Conservation (phyloP, 1,139 yeast species). For the Hansenula sp. region DNA sequence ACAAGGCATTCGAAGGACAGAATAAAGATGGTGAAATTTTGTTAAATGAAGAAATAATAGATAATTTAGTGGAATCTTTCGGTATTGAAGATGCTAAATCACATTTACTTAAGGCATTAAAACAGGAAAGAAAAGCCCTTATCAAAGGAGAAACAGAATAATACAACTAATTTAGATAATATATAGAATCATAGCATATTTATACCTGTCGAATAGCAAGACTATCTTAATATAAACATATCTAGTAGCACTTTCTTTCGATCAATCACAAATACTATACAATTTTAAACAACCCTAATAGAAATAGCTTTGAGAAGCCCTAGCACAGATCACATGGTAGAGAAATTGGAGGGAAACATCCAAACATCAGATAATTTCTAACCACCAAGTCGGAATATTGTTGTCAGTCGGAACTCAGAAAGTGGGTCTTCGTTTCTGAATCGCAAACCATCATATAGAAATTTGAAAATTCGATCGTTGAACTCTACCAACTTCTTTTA, state of each 20-base stretch:
- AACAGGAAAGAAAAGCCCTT: conserved; percentile 40
- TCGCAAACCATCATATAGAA: background rate
- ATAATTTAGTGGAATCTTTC: conserved; percentile 27
- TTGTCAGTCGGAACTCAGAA: background rate
- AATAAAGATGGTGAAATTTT: conserved; percentile 23
- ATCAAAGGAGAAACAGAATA: background rate
- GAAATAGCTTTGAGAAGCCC: conserved; percentile 1
- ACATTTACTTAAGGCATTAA: conserved; percentile 42
- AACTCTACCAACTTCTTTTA: conserved; percentile 3
- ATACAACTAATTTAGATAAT: background rate
- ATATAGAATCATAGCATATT: background rate
- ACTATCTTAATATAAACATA: background rate
- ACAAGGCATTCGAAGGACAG: conserved; percentile 20
- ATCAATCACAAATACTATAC: background rate
- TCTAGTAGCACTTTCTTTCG: background rate
- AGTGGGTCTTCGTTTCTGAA: background rate
- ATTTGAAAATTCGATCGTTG: conserved; percentile 1
- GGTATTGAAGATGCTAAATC: conserved; percentile 35
- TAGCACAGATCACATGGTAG: background rate
- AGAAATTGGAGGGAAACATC: background rate
- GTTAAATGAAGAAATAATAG: conserved; percentile 28
- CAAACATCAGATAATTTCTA: background rate
- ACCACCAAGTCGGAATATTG: background rate
- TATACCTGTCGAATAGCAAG: no score
- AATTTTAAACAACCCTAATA: background rate